These are phyloP conservation scores for Monascus purpureus DNA, from an alignment of 495 filamentous ascomycete species.

Conservation along the genomic window DNA sequence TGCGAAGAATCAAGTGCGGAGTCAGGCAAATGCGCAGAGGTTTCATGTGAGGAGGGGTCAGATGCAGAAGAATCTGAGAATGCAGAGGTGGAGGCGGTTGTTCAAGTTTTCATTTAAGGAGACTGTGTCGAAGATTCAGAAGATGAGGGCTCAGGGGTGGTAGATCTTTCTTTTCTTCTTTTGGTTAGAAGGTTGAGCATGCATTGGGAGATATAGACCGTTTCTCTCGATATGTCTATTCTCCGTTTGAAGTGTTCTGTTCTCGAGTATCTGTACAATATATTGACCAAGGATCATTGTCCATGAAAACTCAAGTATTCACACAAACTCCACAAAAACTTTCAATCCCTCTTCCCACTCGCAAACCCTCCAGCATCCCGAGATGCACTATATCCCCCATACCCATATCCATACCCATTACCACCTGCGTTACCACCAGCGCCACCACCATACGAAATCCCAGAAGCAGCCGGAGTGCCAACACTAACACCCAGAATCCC, in stretches of 20 bases:
- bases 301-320: not conserved
- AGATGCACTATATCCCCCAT: conserved; percentile 1
- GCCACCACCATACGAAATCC: conserved; percentile 15
- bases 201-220: not conserved
- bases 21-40: conserved; percentile 13
- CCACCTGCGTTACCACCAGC: conserved; percentile 9
- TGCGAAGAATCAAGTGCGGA: conserved; percentile 15
- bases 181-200: not conserved
- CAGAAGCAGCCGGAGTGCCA: no score
- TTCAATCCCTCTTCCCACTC: conserved; percentile 42
- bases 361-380: conserved; percentile 33
- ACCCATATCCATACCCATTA: conserved; percentile 12
- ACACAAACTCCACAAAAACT: not conserved
- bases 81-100: conserved; percentile 26
- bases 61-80: conserved; percentile 20
- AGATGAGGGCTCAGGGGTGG: conserved; percentile 34
- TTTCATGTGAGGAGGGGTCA: conserved; percentile 26
- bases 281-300: not conserved
- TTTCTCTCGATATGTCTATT: not conserved
- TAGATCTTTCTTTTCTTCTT: conserved; percentile 6
- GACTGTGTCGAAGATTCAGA: conserved; percentile 28
- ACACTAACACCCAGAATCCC: conserved; percentile 33
- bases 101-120: conserved; percentile 29
- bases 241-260: not conserved
- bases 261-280: not conserved